Percentiles rank a stretch among this genome's conserved stretches.
Evolutionary conservation across 306 rosid species (phyloP).

Genomic region (Quercus aquifolioides): DNA sequence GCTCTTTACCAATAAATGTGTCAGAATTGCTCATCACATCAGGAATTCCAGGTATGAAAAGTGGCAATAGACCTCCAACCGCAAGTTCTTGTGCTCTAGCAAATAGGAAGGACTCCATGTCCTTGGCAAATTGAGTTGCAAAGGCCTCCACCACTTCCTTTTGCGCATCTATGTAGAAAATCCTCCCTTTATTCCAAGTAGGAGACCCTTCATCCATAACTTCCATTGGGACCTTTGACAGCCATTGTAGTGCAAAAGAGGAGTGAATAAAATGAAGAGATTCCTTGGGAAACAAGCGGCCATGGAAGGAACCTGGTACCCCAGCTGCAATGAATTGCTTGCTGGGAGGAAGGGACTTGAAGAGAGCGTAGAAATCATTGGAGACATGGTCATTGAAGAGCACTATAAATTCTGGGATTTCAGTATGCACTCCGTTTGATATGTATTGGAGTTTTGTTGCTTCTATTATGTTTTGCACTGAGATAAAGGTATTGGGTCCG

Average conservation of each 20-base stretch:
- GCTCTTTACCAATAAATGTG: background rate
- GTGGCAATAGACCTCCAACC: slow-evolving; percentile 20
- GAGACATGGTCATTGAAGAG: slow-evolving; percentile 21
- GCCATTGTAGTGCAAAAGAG: too few species aligned
- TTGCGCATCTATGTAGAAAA: background rate
- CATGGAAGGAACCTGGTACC: too few species aligned
- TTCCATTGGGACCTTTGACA: too few species aligned
- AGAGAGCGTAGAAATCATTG: too few species aligned
- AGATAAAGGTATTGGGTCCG: slow-evolving; percentile 25
- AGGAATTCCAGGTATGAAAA: slow-evolving; percentile 14
- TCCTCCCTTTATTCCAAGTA: too few species aligned
- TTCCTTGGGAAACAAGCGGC: too few species aligned
- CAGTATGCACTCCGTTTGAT: background rate
- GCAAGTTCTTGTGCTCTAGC: slow-evolving; percentile 34
- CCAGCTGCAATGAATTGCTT: too few species aligned
- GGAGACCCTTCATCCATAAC: too few species aligned
- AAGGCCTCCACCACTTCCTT: slow-evolving; percentile 31
- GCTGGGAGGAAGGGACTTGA: too few species aligned
- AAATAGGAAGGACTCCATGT: slow-evolving; percentile 19
- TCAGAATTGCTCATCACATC: background rate
- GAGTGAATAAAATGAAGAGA: too few species aligned
- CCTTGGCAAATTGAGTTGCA: slow-evolving; percentile 12
- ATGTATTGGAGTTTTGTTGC: background rate
- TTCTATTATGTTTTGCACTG: slow-evolving; percentile 5
- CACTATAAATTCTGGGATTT: slow-evolving; percentile 14